Evolutionary conservation across 176 grass and related monocot species (phyloP).

Genomic region (Aegilops longissima): DNA sequence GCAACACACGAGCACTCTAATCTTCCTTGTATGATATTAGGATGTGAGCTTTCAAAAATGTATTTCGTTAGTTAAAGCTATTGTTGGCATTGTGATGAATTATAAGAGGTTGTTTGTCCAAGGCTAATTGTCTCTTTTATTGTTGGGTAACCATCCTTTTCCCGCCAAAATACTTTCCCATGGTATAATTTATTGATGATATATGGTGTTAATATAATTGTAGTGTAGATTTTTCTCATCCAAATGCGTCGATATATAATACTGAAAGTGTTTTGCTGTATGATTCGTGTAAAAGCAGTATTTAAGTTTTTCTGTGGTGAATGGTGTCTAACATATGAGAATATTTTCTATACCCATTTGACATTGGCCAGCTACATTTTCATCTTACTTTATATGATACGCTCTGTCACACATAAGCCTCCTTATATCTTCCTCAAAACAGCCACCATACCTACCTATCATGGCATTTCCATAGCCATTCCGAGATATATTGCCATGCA

Average conservation of each 20-base stretch:
- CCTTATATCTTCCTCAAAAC: no score
- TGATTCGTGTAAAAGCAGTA: not conserved
- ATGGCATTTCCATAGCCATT: no score
- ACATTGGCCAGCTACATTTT: no score
- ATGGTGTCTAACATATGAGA: no score
- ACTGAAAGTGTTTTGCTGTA: not conserved
- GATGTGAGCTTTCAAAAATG: not conserved
- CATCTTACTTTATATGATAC: no score
- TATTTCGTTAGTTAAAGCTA: not conserved
- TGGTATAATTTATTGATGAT: not conserved
- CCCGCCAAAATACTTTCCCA: not conserved
- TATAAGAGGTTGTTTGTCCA: not conserved
- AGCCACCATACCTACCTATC: no score
- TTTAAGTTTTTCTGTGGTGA: no score
- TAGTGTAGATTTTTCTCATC: not conserved
- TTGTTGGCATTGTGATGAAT: not conserved
- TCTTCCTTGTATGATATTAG: constrained; percentile 8
- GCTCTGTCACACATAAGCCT: no score
- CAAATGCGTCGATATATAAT: not conserved
- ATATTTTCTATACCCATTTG: no score
- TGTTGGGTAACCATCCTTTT: not conserved
- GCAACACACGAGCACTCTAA: not conserved
- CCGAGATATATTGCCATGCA: no score
- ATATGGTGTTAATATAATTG: constrained; percentile 5
- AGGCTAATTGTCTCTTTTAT: not conserved